Evolutionary conservation across 2,329 filamentous ascomycete genomes (phyloP), one percentile per base, ranked within the genome.

Genomic region (Lojkania enalia): DNA sequence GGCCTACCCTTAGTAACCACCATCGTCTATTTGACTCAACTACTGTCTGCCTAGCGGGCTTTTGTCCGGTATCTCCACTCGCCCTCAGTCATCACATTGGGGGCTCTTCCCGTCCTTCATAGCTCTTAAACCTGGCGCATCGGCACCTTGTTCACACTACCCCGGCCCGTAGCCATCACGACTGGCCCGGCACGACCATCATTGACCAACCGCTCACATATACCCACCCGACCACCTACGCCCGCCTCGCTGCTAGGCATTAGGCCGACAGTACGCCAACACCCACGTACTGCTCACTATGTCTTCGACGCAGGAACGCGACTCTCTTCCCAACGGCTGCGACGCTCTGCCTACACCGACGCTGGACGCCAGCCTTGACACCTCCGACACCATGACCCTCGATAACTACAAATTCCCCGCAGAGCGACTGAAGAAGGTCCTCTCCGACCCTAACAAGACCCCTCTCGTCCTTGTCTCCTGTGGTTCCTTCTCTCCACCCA

Each of bases 401-500:
- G 66, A 71, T 48, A 68, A 70, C 57, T 87, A 87, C 71, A 70
- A 70, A 46, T 87, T 88, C 58, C 85, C 85, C 7, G 73, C 75
- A 16, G 73, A 80, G 55, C 76, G 84, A 16, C 75, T 88, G 39
- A 76, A 77, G 67, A 77, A 74, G 51, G 74, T 74, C 32, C 77
- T 84, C 51, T 77, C 72, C 39, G 76, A 83, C 51, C 67, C 78
- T 20, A 70, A 74, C 49, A 81, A 79, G 63, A 82, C 76, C 20
- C 84, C 85, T 12, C 75, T 88, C 30, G 81, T 87, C 5, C 78
- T 87, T 42, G 83, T 87, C 40, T 84, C 84, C 36, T 88, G 85
- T 60, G 85, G 79, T 33, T 81, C 78, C 11, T 91, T 90, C 72
- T 88, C 84, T 0, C 87, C 87, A 14, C 82, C 86, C 38, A 88